Conservation (phyloP, 2,329 filamentous ascomycete species). For the Alternaria solani region DNA sequence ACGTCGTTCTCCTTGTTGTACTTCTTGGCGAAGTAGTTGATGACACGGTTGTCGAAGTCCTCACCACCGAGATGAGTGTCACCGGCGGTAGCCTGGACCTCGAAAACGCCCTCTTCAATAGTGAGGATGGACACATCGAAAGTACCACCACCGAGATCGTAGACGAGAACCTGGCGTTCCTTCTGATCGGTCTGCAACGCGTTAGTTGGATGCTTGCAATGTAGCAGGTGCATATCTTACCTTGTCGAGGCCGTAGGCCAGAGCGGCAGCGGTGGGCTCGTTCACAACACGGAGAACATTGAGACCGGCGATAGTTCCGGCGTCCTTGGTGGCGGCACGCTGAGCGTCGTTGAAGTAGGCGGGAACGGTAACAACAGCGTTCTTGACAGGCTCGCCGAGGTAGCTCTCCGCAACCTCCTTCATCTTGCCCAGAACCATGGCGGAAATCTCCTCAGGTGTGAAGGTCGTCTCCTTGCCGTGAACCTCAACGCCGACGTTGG, state of each 20-base stretch:
- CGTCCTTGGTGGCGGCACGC: constrained; percentile 95
- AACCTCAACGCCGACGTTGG: constrained; percentile 79
- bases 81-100: constrained; percentile 93
- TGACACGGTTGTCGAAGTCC: constrained; percentile 98
- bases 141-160: constrained; percentile 55
- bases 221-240: not conserved
- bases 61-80: constrained; percentile 98
- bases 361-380: constrained; percentile 91
- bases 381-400: constrained; percentile 82
- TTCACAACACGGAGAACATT: constrained; percentile 97
- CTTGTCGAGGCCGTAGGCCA: constrained; percentile 81
- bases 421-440: constrained; percentile 75
- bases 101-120: constrained; percentile 91
- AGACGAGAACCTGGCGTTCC: constrained; percentile 53
- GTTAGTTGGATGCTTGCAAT: not conserved
- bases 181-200: constrained; percentile 41
- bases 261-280: constrained; percentile 93
- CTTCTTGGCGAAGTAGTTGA: constrained; percentile 93
- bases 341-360: constrained; percentile 99
- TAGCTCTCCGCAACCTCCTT: constrained; percentile 82
- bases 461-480: constrained; percentile 72
- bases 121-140: constrained; percentile 72
- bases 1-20: constrained; percentile 99
- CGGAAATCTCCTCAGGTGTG: constrained; percentile 81
- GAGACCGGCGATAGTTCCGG: constrained; percentile 87